A percentile compares a stretch with the other conserved stretches of the same genome.
Evolutionary conservation across 2,329 filamentous ascomycete genomes (phyloP).

Genomic region (Rutstroemia sydowiana): DNA sequence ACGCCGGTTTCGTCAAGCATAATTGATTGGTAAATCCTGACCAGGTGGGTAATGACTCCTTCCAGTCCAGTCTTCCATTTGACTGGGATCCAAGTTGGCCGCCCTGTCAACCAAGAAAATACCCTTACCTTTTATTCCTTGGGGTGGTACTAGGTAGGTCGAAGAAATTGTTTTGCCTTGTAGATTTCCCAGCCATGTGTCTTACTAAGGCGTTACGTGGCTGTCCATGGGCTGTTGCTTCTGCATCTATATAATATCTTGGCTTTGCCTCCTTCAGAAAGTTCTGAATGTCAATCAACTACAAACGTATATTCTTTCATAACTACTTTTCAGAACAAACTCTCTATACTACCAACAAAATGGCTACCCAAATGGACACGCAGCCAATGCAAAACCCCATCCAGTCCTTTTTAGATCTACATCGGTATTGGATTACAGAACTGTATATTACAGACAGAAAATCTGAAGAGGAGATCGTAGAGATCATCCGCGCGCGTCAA

Average conservation of each 20-base stretch:
- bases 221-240: neutral
- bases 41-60: conserved; percentile 3
- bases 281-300: neutral
- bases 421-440: conserved; percentile 11
- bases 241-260: conserved; percentile 6
- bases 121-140: neutral
- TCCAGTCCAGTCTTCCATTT: conserved; percentile 4
- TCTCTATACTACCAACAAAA: too few species aligned
- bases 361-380: conserved; percentile 5
- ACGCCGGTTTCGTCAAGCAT: conserved; percentile 5
- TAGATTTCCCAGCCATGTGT: conserved; percentile 5
- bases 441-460: conserved; percentile 6
- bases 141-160: neutral
- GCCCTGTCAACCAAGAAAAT: neutral
- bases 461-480: conserved; percentile 10
- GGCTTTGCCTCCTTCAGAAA: neutral
- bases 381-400: conserved; percentile 9
- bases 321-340: neutral
- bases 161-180: conserved; percentile 7
- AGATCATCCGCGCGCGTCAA: conserved; percentile 5
- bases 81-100: conserved; percentile 2
- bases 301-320: neutral
- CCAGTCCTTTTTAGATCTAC: conserved; percentile 7
- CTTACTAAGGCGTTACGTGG: conserved; percentile 3
- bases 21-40: conserved; percentile 6